Evolutionary conservation across 345 rosid genomes (phyloP).

Genomic region (Orychophragmus violaceus): DNA sequence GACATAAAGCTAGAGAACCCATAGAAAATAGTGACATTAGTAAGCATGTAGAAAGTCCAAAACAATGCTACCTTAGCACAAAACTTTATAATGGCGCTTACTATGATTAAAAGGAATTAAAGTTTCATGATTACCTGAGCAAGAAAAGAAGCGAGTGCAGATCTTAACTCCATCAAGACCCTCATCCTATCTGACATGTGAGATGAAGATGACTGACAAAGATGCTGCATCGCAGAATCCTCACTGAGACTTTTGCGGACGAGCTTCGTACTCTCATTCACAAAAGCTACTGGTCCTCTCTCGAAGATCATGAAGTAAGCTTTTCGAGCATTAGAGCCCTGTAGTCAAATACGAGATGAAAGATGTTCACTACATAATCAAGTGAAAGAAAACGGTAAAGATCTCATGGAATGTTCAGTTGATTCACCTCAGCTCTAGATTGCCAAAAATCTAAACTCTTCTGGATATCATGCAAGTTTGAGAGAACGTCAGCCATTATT

Average conservation of each 20-base stretch:
- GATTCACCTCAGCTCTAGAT: conserved; percentile 66
- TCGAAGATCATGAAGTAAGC: conserved; percentile 73
- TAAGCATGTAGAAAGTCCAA: background rate
- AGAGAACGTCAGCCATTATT: conserved; percentile 47
- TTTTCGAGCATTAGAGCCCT: conserved; percentile 70
- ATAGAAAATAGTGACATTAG: conserved; percentile 8
- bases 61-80: background rate
- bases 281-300: conserved; percentile 85
- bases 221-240: conserved; percentile 47
- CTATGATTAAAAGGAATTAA: background rate
- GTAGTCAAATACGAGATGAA: background rate
- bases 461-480: conserved; percentile 56
- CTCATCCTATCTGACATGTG: conserved; percentile 63
- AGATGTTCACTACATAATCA: background rate
- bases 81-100: background rate
- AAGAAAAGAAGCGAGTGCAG: conserved; percentile 66
- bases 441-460: conserved; percentile 82
- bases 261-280: conserved; percentile 44
- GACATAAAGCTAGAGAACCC: conserved; percentile 51
- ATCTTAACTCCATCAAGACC: conserved; percentile 52
- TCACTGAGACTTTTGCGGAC: conserved; percentile 37
- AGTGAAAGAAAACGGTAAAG: background rate
- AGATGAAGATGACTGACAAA: conserved; percentile 54
- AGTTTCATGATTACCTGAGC: conserved; percentile 54
- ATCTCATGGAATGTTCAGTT: conserved; percentile 6